Conservation (phyloP, 768 basidiomycete species). For the Lyophyllum semitale region DNA sequence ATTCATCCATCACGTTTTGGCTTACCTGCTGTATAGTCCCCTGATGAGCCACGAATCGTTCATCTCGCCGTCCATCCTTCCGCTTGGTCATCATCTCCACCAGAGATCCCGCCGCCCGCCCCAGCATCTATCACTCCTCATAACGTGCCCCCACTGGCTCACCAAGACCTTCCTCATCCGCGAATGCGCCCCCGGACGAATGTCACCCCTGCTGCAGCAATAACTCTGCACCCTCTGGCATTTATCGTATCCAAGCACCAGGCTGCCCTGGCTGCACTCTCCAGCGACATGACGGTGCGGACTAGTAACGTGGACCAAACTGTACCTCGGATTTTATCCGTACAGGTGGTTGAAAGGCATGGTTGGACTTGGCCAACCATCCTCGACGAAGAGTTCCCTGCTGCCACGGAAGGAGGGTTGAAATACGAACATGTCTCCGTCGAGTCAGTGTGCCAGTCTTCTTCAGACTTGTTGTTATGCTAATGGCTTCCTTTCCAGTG, state of each 20-base stretch:
- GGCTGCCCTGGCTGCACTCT: conserved; percentile 41
- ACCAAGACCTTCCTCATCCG: conserved; percentile 4
- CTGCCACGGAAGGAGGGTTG: conserved; percentile 37
- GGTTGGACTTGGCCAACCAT: conserved; percentile 54
- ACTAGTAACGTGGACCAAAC: conserved; percentile 5
- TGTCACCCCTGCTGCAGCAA: background rate
- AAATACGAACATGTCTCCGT: conserved; percentile 40
- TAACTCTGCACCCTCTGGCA: conserved; percentile 23
- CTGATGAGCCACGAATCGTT: conserved; percentile 59
- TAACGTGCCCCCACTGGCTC: conserved; percentile 1
- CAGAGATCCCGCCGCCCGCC: conserved; percentile 28
- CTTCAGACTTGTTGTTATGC: background rate
- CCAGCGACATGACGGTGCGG: conserved; percentile 9
- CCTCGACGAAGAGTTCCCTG: conserved; percentile 48
- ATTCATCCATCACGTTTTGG: conserved; percentile 10
- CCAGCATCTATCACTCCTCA: conserved; percentile 3
- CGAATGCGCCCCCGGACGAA: conserved; percentile 1
- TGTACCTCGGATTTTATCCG: conserved; percentile 27
- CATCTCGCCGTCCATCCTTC: conserved; percentile 83
- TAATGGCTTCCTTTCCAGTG: conserved; percentile 34
- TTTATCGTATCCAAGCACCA: conserved; percentile 45
- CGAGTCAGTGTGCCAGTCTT: conserved; percentile 35
- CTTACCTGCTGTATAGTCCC: conserved; percentile 38
- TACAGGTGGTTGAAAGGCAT: conserved; percentile 35
- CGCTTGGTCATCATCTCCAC: conserved; percentile 66